Evolutionary conservation across 495 filamentous ascomycete genomes (phyloP), one percentile per base, ranked within the genome.

Genomic region (Alectoria sarmentosa): DNA sequence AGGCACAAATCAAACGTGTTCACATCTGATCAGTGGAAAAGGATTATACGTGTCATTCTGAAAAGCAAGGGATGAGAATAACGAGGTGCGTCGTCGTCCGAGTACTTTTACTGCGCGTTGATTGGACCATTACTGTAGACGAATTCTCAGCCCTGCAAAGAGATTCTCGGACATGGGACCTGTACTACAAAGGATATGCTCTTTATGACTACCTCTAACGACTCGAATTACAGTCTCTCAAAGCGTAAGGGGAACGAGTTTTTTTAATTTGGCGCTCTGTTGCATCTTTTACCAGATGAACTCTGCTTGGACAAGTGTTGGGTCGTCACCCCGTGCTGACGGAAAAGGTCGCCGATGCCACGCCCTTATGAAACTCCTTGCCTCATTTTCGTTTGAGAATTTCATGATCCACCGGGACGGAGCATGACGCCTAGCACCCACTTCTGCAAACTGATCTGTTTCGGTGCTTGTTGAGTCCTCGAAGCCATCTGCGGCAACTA

Each of bases 281-380:
- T 8, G n/a, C 39, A 28, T 6, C 10, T n/a, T n/a, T 74, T 70
- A 84, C 82, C 80, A 83, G 46, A 85, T 67, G 48, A 80, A 70
- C 34, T 79, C 76, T 38, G 74, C 72, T 68, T 82, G 74, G 10
- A 83, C 72, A 46, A 74, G 67, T 46, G 72, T 70, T 37, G 66
- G 68, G 46, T 72, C 68, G 36, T 73, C 71, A 63, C 70, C 71
- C 13, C 54, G 49, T 32, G 36, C 58, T 32, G 63, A 17, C 7
- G 73, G 72, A 61, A 84, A 69, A 49, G 78, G 73, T 55, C 80
- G 73, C 37, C 76, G 69, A 73, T 87, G 83, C 83, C 83, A 86
- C 57, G 66, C 68, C 67, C 82, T 74, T 6, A 83, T 79, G 68
- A 87, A 87, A 66, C 84, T 74, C 49, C 79, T 76, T 28, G 82